Conservation (phyloP, 2,329 filamentous ascomycete genomes). For the Aspergillus carbonarius region DNA sequence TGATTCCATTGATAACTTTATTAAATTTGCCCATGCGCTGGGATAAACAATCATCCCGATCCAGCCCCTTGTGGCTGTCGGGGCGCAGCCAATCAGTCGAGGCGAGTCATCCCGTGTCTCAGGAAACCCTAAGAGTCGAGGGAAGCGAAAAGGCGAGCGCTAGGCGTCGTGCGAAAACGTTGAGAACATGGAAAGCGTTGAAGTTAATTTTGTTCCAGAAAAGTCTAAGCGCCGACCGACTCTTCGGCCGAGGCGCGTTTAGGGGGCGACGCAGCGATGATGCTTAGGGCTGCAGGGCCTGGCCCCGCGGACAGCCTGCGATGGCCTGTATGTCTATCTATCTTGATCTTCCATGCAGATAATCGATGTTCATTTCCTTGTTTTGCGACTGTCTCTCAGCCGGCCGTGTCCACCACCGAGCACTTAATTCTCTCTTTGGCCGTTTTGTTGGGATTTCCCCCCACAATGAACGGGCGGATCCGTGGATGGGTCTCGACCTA, state of each 20-base stretch:
- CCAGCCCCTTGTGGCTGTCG: not conserved
- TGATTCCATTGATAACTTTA: not conserved
- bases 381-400: not conserved
- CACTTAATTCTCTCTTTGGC: not conserved
- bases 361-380: not conserved
- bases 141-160: not conserved
- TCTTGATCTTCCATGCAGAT: not conserved
- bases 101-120: not conserved
- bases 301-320: no score
- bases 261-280: not conserved
- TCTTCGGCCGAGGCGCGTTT: not conserved
- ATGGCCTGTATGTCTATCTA: not conserved
- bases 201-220: constrained; percentile 2
- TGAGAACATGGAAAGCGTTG: constrained; percentile 4
- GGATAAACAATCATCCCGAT: not conserved
- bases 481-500: not conserved
- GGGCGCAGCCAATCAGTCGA: not conserved
- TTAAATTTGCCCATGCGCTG: not conserved
- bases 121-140: not conserved
- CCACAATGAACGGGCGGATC: not conserved
- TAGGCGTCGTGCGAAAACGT: not conserved
- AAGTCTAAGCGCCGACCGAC: not conserved
- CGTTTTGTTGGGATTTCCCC: not conserved
- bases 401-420: not conserved
- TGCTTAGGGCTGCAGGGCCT: no score